phyloP scores from a whole-genome alignment of 2,329 filamentous ascomycete species.

The Colletotrichum orbiculare region DNA sequence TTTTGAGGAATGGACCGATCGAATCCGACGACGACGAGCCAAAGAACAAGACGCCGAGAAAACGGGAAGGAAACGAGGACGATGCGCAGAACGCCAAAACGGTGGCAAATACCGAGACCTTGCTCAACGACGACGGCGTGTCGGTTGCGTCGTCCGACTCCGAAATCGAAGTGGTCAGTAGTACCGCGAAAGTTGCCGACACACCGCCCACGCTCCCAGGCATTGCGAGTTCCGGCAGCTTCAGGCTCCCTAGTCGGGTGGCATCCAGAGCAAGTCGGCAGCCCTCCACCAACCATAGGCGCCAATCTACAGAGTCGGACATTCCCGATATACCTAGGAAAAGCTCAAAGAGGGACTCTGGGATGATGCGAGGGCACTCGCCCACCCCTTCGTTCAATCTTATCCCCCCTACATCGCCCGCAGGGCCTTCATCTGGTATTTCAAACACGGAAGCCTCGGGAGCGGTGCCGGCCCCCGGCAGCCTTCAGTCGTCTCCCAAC shows the following conservation, averaged over 20 bases:
- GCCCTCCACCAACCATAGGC: constrained; percentile 48
- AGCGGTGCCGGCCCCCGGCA: background rate
- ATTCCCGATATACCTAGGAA: constrained; percentile 75
- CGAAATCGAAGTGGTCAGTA: constrained; percentile 56
- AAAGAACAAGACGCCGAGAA: constrained; percentile 43
- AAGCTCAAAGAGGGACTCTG: constrained; percentile 74
- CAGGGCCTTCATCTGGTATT: constrained; percentile 13
- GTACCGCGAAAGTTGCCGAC: constrained; percentile 54
- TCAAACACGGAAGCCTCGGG: constrained; percentile 30
- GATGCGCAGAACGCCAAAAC: constrained; percentile 27
- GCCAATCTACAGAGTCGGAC: constrained; percentile 46
- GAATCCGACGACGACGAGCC: constrained; percentile 70
- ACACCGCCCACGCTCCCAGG: constrained; percentile 68
- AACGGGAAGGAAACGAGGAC: constrained; percentile 35
- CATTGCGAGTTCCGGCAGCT: constrained; percentile 67
- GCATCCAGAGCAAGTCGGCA: constrained; percentile 67
- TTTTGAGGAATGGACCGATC: constrained; percentile 69
- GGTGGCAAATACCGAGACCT: constrained; percentile 43
- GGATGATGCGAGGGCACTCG: constrained; percentile 46
- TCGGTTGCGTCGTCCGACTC: constrained; percentile 50
- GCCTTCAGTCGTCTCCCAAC: constrained; percentile 20
- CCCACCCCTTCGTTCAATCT: constrained; percentile 50
- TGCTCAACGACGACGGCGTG: constrained; percentile 60
- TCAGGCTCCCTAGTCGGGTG: constrained; percentile 72
- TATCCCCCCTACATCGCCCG: constrained; percentile 34